A percentile compares a stretch with the other conserved stretches of the same genome.
phyloP scores from a whole-genome alignment of 345 rosid genomes.

The Rhizophora apiculata region DNA sequence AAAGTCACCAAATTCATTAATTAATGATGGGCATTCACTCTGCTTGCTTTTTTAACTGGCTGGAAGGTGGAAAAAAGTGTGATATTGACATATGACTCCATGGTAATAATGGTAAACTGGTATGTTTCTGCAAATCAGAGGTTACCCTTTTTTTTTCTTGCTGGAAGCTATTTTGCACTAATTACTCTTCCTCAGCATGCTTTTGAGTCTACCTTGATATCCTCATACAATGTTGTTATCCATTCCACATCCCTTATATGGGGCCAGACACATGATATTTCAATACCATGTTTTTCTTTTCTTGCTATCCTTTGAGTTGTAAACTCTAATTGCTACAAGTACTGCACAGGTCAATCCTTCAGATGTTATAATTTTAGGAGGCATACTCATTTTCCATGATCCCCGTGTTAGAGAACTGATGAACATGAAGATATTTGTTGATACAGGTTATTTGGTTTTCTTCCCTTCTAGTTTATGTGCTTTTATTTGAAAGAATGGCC shows the following conservation, averaged over 20 bases:
- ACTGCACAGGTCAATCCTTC: constrained; percentile 82
- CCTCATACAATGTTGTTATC: not conserved
- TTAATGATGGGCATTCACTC: not conserved
- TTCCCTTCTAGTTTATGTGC: constrained; percentile 1
- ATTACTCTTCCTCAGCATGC: not conserved
- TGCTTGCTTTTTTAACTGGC: not conserved
- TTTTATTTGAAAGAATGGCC: not conserved
- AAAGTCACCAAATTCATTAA: not conserved
- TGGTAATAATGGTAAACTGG: not conserved
- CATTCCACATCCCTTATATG: not conserved
- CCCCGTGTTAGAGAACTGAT: constrained; percentile 76
- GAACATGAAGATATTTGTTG: constrained; percentile 99
- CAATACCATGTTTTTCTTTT: not conserved
- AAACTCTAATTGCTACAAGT: constrained; percentile 11
- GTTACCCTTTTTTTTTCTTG: not conserved
- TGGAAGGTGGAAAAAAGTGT: not conserved
- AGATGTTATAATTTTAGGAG: constrained; percentile 92
- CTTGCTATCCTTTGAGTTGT: not conserved
- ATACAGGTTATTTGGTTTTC: constrained; percentile 61
- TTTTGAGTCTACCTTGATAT: not conserved
- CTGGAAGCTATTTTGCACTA: not conserved
- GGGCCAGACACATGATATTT: not conserved
- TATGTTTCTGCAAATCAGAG: not conserved
- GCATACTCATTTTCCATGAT: constrained; percentile 91
- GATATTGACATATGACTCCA: not conserved